Conservation (phyloP, 805 yeast genomes). For the Kluyveromyces nonfermentans region DNA sequence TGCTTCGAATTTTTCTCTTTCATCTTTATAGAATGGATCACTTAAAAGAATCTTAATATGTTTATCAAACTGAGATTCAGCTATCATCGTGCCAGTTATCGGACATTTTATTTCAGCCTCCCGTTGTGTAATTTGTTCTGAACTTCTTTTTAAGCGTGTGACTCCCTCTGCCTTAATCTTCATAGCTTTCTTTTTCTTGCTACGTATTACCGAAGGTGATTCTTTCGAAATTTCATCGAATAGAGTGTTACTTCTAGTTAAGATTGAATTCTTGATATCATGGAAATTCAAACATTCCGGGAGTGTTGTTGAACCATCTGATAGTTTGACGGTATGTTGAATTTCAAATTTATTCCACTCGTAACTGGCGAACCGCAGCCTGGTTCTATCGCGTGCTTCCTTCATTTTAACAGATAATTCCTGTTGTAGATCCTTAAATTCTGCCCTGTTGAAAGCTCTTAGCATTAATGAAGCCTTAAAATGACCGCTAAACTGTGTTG, state of each 20-base stretch:
- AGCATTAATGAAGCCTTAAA: slow-evolving; percentile 33
- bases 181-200: slow-evolving; percentile 36
- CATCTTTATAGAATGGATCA: slow-evolving; percentile 71
- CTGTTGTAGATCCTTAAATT: slow-evolving; percentile 33
- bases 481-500: slow-evolving; percentile 22
- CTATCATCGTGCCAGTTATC: slow-evolving; percentile 59
- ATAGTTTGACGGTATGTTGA: slow-evolving; percentile 60
- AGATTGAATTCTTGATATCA: slow-evolving; percentile 2
- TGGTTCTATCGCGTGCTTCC: slow-evolving; percentile 28
- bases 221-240: not conserved
- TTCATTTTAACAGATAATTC: slow-evolving; percentile 30
- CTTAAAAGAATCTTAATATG: slow-evolving; percentile 62
- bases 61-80: slow-evolving; percentile 58
- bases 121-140: not conserved
- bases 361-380: slow-evolving; percentile 56
- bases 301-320: slow-evolving; percentile 47
- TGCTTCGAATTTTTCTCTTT: slow-evolving; percentile 46
- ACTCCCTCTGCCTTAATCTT: slow-evolving; percentile 67
- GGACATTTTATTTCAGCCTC: slow-evolving; percentile 58
- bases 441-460: slow-evolving; percentile 48
- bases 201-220: not conserved
- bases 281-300: slow-evolving; percentile 44
- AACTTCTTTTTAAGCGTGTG: slow-evolving; percentile 35
- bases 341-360: slow-evolving; percentile 83
- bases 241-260: not conserved